Evolutionary conservation across 805 yeast species (phyloP), one percentile per base, ranked within the genome.

Genomic region (Nakazawaea ambrosiae): DNA sequence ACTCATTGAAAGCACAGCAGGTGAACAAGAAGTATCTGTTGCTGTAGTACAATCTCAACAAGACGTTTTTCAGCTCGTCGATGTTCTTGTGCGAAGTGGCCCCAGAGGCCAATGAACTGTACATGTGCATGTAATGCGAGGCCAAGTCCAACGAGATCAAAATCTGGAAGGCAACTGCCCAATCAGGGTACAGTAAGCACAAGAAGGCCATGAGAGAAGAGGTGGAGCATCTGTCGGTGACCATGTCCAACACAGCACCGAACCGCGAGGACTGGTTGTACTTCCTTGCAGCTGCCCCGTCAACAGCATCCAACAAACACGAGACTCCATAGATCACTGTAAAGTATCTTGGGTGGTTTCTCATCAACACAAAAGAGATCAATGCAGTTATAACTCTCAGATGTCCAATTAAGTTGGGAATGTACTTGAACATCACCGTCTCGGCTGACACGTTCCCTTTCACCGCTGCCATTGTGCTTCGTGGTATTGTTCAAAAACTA

Each of bases 161-260:
- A 19, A 85, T 49, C 63, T 92, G 99, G 79, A 90, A 89, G 7
- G 78, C 47, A 10, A 84, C 60, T 36, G 75, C 65, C 60, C 68
- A 82, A 23, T 59, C 50, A 6, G 97, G 97, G 53, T 85, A 90
- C 33, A 83, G 65, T 26, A 84, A 78, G 47, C 92, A 76, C 41
- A 92, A 67, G 58, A 74, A 92, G 57, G 95, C 88, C 48, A 92
- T 78, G 51, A 92, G 70, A n/a, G 96, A 82, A 11, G 95, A 76
- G 0, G 99, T 92, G 11, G 98, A 89, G 57, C 97, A 92, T 54
- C 99, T 73, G 58, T 92, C 99, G 15, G 98, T 90, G 23, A 92
- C 97, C 99, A 92, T 92, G 60, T 92, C 99, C 49, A 92, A 71
- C 16, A 94, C 95, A 15, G 98, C 97, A 26, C 99, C 99, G 48